phyloP scores from a whole-genome alignment of 345 rosid genomes.

The Populus simonii region DNA sequence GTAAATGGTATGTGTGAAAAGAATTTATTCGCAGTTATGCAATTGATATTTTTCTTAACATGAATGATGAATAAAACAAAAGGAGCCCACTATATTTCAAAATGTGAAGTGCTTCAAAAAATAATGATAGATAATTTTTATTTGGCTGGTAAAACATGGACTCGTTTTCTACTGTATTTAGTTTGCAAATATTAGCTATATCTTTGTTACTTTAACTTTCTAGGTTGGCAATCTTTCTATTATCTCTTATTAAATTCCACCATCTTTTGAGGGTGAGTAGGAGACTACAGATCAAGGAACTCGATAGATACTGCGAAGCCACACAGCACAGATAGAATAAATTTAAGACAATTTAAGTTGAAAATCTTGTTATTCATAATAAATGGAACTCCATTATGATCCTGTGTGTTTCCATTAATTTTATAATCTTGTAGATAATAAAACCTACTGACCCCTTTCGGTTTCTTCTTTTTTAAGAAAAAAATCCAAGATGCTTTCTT shows the following conservation, averaged over 20 bases:
- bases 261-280: neutral
- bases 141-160: neutral
- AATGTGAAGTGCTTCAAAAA: neutral
- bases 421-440: neutral
- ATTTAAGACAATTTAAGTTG: too few relatives aligned
- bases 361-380: neutral
- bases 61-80: neutral
- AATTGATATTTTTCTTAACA: neutral
- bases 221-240: neutral
- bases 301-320: neutral
- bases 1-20: neutral
- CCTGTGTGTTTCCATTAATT: neutral
- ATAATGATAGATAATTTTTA: neutral
- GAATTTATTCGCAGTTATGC: neutral
- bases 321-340: neutral
- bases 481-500: slow-evolving; percentile 60
- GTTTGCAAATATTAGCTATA: neutral
- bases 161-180: neutral
- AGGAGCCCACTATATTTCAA: neutral
- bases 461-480: slow-evolving; percentile 36
- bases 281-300: neutral
- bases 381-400: neutral
- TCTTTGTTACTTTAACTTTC: neutral
- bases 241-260: neutral
- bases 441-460: neutral